A percentile compares a stretch with the other conserved stretches of the same genome.
Conservation (phyloP, 306 rosid genomes). For the Dicorynia guianensis region DNA sequence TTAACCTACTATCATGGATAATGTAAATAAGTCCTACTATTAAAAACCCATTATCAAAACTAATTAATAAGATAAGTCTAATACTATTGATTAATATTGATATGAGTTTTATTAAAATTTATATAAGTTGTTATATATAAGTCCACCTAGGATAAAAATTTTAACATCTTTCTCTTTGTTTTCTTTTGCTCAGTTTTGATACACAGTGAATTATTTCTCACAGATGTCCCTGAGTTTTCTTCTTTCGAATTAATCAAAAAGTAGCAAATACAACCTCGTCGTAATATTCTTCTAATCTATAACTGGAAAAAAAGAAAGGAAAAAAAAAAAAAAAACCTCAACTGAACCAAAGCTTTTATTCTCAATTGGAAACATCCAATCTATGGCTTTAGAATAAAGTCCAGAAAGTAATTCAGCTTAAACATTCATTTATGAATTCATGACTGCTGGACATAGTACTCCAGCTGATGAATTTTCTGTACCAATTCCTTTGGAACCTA, state of each 20-base stretch:
- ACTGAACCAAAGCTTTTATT: constrained; percentile 55
- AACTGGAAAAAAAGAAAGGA: constrained; percentile 73
- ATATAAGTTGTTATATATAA: too few relatives aligned
- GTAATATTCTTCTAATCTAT: constrained; percentile 61
- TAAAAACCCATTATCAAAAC: too few relatives aligned
- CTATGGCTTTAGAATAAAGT: constrained; percentile 68
- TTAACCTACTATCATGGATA: too few relatives aligned
- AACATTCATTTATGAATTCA: constrained; percentile 50
- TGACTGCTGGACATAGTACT: constrained; percentile 41
- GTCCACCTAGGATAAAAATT: too few relatives aligned
- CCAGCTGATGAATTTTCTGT: constrained; percentile 53
- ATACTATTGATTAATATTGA: too few relatives aligned
- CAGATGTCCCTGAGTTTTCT: constrained; percentile 26
- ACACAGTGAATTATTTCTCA: constrained; percentile 28
- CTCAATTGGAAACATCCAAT: constrained; percentile 56
- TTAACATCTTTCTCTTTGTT: constrained; percentile 46
- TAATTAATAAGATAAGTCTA: too few relatives aligned
- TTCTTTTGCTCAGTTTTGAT: constrained; percentile 33
- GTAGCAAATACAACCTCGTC: constrained; percentile 62
- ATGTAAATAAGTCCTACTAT: too few relatives aligned
- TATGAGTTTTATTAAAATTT: too few relatives aligned
- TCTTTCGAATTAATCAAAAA: constrained; percentile 41
- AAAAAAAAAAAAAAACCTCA: too few relatives aligned
- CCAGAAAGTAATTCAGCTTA: constrained; percentile 68
- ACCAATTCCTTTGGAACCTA: constrained; percentile 77